These are phyloP conservation scores for Zalaria sp. DNA, from an alignment of 2,329 filamentous ascomycete genomes.

Conservation along the genomic window DNA sequence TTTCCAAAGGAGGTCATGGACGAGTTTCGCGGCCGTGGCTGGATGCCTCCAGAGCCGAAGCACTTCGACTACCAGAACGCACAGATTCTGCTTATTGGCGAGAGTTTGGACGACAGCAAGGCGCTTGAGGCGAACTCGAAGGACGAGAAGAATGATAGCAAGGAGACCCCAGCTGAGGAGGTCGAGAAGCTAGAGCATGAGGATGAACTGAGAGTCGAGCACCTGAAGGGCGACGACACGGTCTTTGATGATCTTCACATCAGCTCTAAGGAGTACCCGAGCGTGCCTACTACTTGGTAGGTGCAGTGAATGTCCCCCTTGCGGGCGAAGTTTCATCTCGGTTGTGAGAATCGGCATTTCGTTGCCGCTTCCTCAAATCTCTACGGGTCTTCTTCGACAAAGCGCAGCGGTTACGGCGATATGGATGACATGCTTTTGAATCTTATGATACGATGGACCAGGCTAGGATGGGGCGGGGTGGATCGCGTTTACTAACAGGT, in stretches of 20 bases:
- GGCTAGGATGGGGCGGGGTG: no score
- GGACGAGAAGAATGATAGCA: constrained; percentile 37
- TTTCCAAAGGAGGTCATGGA: constrained; percentile 60
- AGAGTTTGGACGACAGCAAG: constrained; percentile 42
- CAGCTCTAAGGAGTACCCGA: constrained; percentile 49
- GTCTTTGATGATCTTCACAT: constrained; percentile 47
- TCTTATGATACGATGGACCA: no score
- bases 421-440: no score
- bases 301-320: background rate
- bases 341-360: no score
- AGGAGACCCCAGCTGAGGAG: constrained; percentile 54
- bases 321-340: no score
- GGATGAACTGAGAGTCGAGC: constrained; percentile 52
- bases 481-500: no score
- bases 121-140: constrained; percentile 44
- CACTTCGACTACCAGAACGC: constrained; percentile 62
- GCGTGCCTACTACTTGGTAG: constrained; percentile 48
- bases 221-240: constrained; percentile 43
- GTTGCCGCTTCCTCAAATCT: no score
- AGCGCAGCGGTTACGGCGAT: no score
- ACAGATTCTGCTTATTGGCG: constrained; percentile 68
- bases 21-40: constrained; percentile 59
- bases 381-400: no score
- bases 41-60: constrained; percentile 59
- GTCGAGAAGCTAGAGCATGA: constrained; percentile 64